Conservation (phyloP, 2,329 filamentous ascomycete species). For the Hyphodiscus sp. region DNA sequence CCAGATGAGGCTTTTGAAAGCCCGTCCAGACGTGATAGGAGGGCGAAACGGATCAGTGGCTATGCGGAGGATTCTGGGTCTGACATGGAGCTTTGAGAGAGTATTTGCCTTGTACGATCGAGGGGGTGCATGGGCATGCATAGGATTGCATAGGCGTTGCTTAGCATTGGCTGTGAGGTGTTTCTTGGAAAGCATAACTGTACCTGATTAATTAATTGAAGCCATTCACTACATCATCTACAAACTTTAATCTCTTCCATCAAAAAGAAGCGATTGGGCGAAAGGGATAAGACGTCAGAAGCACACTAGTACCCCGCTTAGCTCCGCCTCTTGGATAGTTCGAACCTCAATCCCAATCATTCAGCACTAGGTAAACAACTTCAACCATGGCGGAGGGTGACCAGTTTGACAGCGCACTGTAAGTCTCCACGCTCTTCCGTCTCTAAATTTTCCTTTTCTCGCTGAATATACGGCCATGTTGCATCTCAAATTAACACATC, state of each 20-base stretch:
- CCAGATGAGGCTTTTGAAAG: conserved; percentile 28
- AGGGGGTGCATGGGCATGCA: neutral
- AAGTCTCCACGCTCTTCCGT: conserved; percentile 8
- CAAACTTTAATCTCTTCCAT: neutral
- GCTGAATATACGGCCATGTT: neutral
- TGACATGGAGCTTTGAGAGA: conserved; percentile 20
- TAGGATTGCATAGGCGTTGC: conserved; percentile 3
- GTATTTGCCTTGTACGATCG: conserved; percentile 10
- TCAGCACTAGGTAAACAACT: conserved; percentile 3
- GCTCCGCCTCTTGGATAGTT: neutral
- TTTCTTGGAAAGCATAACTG: neutral
- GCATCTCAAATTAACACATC: neutral
- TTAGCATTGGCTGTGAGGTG: conserved; percentile 3
- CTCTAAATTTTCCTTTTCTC: neutral
- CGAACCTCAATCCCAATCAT: conserved; percentile 4
- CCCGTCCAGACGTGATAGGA: conserved; percentile 27
- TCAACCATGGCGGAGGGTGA: conserved; percentile 29
- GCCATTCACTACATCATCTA: neutral
- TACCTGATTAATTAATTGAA: neutral
- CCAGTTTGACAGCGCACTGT: conserved; percentile 33
- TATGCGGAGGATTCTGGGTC: conserved; percentile 29
- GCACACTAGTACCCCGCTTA: neutral
- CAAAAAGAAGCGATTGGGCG: neutral
- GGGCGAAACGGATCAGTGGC: conserved; percentile 28
- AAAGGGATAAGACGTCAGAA: neutral